Conservation (phyloP, 192 early-diverging fungal species). For the Phlyctochytrium arcticum region DNA sequence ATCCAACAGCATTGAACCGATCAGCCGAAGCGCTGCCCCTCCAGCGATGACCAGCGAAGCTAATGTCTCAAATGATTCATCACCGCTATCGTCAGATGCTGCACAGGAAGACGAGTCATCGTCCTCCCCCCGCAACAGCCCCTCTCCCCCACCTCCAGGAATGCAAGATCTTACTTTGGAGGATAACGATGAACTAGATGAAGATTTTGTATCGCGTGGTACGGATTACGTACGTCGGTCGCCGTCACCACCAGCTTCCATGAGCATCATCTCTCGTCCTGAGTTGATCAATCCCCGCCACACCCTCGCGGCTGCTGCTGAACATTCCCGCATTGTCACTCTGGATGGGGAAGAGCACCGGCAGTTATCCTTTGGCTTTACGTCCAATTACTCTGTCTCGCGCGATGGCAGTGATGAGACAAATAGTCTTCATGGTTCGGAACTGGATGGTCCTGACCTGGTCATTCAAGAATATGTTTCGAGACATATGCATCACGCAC, state of each 20-base stretch:
- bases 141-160: not conserved
- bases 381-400: not conserved
- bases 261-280: too few species aligned
- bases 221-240: too few species aligned
- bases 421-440: not conserved
- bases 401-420: not conserved
- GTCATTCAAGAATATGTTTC: not conserved
- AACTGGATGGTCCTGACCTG: not conserved
- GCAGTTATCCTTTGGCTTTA: too few species aligned
- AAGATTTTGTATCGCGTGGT: too few species aligned
- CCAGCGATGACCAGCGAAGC: not conserved
- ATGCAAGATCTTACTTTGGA: not conserved
- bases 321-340: not conserved
- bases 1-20: not conserved
- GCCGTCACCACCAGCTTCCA: too few species aligned
- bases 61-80: constrained; percentile 7
- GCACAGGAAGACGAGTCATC: constrained; percentile 21
- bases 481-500: not conserved
- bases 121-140: constrained; percentile 16
- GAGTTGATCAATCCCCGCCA: too few species aligned
- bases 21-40: constrained; percentile 1
- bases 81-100: constrained; percentile 2
- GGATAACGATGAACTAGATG: too few species aligned
- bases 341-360: not conserved
- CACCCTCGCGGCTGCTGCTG: not conserved